Conservation (phyloP, 768 basidiomycete genomes). For the Trametes villosa region DNA sequence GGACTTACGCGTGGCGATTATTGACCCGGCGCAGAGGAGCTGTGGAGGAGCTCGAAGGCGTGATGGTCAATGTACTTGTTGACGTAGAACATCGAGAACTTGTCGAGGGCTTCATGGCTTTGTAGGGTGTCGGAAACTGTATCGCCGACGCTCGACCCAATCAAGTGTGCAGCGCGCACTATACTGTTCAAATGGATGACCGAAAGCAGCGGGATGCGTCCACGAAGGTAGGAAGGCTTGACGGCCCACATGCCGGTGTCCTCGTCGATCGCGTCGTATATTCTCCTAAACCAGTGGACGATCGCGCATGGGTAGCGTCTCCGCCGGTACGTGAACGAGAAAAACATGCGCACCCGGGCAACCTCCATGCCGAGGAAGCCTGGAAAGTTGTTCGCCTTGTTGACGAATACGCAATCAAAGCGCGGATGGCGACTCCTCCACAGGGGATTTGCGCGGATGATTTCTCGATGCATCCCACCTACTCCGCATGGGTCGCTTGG, state of each 20-base stretch:
- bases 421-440: background rate
- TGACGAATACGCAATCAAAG: background rate
- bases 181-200: background rate
- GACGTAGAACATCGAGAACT: too few relatives aligned
- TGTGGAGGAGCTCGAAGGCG: too few relatives aligned
- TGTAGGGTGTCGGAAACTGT: background rate
- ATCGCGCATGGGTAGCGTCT: conserved; percentile 28
- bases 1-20: too few relatives aligned
- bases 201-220: background rate
- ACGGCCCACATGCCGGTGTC: conserved; percentile 37
- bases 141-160: background rate
- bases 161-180: conserved; percentile 38
- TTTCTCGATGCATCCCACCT: background rate
- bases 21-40: too few relatives aligned
- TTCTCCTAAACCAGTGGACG: background rate
- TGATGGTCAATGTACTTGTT: too few relatives aligned
- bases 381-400: background rate
- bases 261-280: conserved; percentile 23
- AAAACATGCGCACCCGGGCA: background rate
- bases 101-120: background rate
- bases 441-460: background rate
- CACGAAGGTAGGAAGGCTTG: conserved; percentile 14
- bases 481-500: background rate
- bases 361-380: background rate
- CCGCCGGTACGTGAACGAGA: background rate